A percentile compares a stretch with the other conserved stretches of the same genome.
phyloP scores from a whole-genome alignment of 2,329 filamentous ascomycete species.

The Drechslerella coelobrocha region DNA sequence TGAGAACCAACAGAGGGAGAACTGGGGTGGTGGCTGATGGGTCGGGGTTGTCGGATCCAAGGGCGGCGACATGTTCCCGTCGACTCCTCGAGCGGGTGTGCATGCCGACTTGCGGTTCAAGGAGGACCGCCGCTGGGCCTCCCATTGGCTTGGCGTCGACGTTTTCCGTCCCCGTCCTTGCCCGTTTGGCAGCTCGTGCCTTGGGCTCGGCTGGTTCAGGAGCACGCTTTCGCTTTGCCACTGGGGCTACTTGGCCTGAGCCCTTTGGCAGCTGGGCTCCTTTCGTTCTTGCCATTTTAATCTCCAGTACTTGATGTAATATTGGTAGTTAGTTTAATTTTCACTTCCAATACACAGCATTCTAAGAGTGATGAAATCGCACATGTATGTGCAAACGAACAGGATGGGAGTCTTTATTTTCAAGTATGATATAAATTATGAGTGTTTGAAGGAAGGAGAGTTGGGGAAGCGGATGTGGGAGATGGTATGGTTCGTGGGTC shows the following conservation, averaged over 20 bases:
- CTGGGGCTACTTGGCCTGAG: background rate
- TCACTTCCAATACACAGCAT: background rate
- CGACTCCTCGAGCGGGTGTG: constrained; percentile 1
- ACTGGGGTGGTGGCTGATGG: constrained; percentile 6
- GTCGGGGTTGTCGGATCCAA: constrained; percentile 13
- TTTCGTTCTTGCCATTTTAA: constrained; percentile 16
- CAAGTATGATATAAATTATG: no score
- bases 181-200: constrained; percentile 12
- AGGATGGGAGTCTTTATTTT: no score
- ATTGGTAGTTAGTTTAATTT: background rate
- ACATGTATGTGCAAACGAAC: background rate
- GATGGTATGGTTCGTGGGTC: background rate
- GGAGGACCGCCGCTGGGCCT: constrained; percentile 5
- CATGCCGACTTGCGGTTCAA: constrained; percentile 4
- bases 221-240: constrained; percentile 27
- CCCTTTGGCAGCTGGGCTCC: background rate
- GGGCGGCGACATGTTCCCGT: background rate
- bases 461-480: no score
- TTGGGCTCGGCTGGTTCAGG: background rate
- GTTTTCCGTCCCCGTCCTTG: background rate
- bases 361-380: background rate
- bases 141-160: constrained; percentile 1
- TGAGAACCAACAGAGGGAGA: background rate
- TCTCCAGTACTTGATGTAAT: constrained; percentile 12
- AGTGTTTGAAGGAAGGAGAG: no score